These are phyloP conservation scores for Penicillium brevicompactum DNA, from an alignment of 2,329 filamentous ascomycete genomes.

Conservation along the genomic window DNA sequence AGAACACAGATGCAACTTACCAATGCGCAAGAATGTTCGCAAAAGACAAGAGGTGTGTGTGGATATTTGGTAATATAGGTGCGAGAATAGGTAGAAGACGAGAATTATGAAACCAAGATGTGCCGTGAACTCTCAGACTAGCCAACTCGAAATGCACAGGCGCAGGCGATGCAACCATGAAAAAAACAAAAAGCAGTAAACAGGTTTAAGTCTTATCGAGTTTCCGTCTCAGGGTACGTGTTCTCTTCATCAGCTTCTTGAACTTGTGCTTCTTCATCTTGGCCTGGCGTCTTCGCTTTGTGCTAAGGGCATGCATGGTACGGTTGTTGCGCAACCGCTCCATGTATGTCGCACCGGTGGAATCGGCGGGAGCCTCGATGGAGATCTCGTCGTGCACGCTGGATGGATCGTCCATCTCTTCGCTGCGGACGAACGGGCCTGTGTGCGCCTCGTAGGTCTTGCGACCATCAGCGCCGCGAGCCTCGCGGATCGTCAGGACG, in stretches of 20 bases:
- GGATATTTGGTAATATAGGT: constrained; percentile 23
- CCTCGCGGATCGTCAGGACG: constrained; percentile 56
- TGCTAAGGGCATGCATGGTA: constrained; percentile 80
- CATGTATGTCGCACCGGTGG: constrained; percentile 55
- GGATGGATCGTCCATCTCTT: constrained; percentile 40
- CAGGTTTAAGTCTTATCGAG: constrained; percentile 58
- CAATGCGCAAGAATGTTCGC: not conserved
- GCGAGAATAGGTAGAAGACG: constrained; percentile 13
- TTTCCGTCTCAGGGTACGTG: constrained; percentile 84
- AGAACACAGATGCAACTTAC: not conserved
- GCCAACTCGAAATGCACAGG: constrained; percentile 23
- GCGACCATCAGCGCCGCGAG: constrained; percentile 51
- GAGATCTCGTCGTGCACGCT: constrained; percentile 28
- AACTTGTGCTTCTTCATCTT: constrained; percentile 99
- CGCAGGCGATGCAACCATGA: constrained; percentile 22
- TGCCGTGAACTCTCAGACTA: constrained; percentile 23
- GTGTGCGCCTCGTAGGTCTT: constrained; percentile 56
- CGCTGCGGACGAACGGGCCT: constrained; percentile 50
- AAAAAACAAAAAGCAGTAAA: constrained; percentile 12
- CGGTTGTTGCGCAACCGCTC: constrained; percentile 64
- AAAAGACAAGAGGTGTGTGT: constrained; percentile 11
- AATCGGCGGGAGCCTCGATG: constrained; percentile 60
- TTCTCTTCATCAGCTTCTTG: constrained; percentile 97
- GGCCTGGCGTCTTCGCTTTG: constrained; percentile 86
- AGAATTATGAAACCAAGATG: constrained; percentile 18